Evolutionary conservation across 257 asterid genomes (phyloP).

Genomic region (Fraxinus excelsior): DNA sequence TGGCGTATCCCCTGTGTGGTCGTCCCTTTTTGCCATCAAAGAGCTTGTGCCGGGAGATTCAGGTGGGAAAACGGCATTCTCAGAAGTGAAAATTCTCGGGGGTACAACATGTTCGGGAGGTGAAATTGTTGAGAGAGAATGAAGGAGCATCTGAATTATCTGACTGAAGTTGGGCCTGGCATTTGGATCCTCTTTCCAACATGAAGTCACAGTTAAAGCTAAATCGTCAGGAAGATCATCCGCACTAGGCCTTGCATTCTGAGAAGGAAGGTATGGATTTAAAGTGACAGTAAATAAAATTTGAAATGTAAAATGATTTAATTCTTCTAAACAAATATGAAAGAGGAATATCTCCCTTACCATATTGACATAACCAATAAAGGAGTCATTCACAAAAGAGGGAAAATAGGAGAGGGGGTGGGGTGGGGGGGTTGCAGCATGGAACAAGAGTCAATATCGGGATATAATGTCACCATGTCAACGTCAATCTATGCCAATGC

Average conservation of each 20-base stretch:
- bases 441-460: too few relatives aligned
- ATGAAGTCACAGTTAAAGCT: conserved; percentile 79
- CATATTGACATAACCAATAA: too few relatives aligned
- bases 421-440: too few relatives aligned
- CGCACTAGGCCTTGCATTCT: conserved; percentile 89
- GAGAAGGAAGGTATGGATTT: conserved; percentile 22
- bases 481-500: too few relatives aligned
- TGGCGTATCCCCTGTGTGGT: conserved; percentile 46
- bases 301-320: not conserved
- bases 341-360: too few relatives aligned
- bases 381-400: too few relatives aligned
- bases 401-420: too few relatives aligned
- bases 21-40: conserved; percentile 71
- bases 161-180: conserved; percentile 85
- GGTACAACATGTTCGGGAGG: conserved; percentile 70
- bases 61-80: conserved; percentile 68
- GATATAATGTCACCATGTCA: too few relatives aligned
- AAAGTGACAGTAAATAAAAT: not conserved
- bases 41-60: conserved; percentile 96
- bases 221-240: conserved; percentile 77
- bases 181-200: conserved; percentile 92
- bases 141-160: conserved; percentile 93
- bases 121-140: conserved; percentile 62
- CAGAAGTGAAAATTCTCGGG: conserved; percentile 57
- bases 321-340: too few relatives aligned